These are phyloP conservation scores for Cryptosporidium canis DNA, from an alignment of 169 alveolate species.

Conservation along the genomic window DNA sequence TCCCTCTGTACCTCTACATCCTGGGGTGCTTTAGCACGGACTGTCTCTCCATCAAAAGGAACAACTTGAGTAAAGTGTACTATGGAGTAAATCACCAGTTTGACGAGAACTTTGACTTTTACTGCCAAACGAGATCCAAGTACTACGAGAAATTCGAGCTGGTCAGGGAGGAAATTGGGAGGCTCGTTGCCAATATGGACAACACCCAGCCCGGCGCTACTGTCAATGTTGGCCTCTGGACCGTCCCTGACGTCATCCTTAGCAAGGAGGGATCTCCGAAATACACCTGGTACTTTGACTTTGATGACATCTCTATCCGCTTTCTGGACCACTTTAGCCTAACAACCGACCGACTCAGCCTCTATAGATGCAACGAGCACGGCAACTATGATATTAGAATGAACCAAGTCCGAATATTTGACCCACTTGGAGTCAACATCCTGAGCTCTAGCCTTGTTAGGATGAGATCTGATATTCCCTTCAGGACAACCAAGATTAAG, in stretches of 20 bases:
- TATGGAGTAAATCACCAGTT: constrained; percentile 51
- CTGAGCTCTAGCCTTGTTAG: not conserved
- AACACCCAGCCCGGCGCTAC: too few relatives aligned
- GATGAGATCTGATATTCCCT: constrained; percentile 59
- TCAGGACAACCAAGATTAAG: not conserved
- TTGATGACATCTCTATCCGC: constrained; percentile 30
- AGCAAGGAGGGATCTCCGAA: not conserved
- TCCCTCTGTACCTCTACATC: constrained; percentile 26
- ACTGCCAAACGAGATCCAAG: not conserved
- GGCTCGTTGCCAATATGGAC: too few relatives aligned
- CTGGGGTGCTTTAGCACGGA: constrained; percentile 2
- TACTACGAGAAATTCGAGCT: not conserved
- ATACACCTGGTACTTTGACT: constrained; percentile 41
- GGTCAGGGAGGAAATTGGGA: not conserved
- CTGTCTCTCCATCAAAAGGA: constrained; percentile 16
- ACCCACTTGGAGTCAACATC: not conserved
- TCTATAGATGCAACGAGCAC: constrained; percentile 56
- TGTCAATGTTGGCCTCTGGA: constrained; percentile 9
- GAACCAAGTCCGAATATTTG: not conserved
- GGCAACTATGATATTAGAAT: constrained; percentile 55
- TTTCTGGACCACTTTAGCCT: constrained; percentile 1
- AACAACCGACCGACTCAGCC: not conserved
- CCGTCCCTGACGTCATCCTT: not conserved
- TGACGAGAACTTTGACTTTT: constrained; percentile 33
- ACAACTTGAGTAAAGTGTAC: constrained; percentile 4